A percentile compares a stretch with the other conserved stretches of the same genome.
These are phyloP conservation scores for Plasmodium berghei DNA, from an alignment of 169 alveolate species.

Conservation along the genomic window DNA sequence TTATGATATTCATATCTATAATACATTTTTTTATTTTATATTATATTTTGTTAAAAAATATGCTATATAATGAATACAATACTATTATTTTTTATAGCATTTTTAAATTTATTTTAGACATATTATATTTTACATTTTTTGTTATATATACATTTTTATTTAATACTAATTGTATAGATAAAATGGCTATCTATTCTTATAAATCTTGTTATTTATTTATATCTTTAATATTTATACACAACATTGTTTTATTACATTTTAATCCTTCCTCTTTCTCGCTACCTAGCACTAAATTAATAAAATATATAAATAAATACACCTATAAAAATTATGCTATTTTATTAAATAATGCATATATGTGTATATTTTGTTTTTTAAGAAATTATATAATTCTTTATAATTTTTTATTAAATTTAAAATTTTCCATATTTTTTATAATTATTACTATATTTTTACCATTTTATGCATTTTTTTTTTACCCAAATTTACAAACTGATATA, in stretches of 20 bases:
- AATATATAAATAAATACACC: background rate
- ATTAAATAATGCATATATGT: constrained; percentile 22
- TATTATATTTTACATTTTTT: constrained; percentile 50
- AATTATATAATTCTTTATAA: constrained; percentile 63
- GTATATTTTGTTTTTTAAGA: constrained; percentile 39
- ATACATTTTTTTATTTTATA: constrained; percentile 47
- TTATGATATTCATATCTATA: constrained; percentile 37
- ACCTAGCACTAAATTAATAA: background rate
- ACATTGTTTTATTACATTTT: constrained; percentile 19
- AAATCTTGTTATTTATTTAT: constrained; percentile 39
- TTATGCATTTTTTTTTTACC: background rate
- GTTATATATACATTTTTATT: constrained; percentile 31
- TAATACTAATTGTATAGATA: constrained; percentile 41
- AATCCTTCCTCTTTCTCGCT: background rate
- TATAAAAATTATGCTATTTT: constrained; percentile 13
- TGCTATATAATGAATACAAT: constrained; percentile 1
- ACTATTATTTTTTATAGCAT: background rate
- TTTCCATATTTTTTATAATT: constrained; percentile 32
- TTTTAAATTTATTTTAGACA: constrained; percentile 31
- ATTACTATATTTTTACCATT: constrained; percentile 7
- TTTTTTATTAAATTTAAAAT: constrained; percentile 41
- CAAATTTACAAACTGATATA: background rate
- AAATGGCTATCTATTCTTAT: constrained; percentile 16
- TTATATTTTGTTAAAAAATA: constrained; percentile 13
- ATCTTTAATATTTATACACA: constrained; percentile 21